Conservation (phyloP, 352 stramenopile genomes). For the Phytophthora sojae region DNA sequence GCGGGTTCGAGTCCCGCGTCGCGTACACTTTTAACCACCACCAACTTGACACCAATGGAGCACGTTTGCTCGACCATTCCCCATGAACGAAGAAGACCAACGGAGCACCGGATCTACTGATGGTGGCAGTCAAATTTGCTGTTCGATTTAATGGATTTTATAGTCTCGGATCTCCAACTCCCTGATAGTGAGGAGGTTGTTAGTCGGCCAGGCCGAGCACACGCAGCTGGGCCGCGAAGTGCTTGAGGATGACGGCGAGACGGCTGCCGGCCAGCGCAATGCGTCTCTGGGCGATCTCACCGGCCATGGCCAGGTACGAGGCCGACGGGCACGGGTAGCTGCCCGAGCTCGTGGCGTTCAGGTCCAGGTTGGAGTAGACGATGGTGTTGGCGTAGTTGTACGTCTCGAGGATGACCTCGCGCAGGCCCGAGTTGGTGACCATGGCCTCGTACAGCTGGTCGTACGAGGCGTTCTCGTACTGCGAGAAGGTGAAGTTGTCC, state of each 20-base stretch:
- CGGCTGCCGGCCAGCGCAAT: conserved; percentile 59
- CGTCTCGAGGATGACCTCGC: conserved; percentile 50
- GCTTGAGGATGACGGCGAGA: conserved; percentile 63
- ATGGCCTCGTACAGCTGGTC: conserved; percentile 41
- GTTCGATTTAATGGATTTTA: not conserved
- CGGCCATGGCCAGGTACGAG: conserved; percentile 48
- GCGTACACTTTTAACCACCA: not conserved
- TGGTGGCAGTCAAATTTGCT: too few relatives aligned
- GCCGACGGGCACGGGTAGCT: conserved; percentile 43
- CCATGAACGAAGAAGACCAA: too few relatives aligned
- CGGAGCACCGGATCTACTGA: too few relatives aligned
- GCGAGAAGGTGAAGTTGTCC: conserved; percentile 48
- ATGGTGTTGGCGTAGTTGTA: conserved; percentile 53
- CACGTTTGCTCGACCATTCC: too few relatives aligned
- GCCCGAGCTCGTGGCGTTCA: conserved; percentile 41
- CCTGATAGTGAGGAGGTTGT: not conserved
- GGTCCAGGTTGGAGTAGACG: conserved; percentile 51
- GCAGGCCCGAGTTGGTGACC: conserved; percentile 37
- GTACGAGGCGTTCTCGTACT: conserved; percentile 52
- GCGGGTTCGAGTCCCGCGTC: conserved; percentile 1
- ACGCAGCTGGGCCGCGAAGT: conserved; percentile 62
- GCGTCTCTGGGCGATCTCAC: conserved; percentile 50
- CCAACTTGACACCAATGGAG: too few relatives aligned
- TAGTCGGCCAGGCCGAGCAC: conserved; percentile 43
- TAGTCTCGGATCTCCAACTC: too few relatives aligned